Evolutionary conservation across 441 rosid species (phyloP), one percentile per base, ranked within the genome.

Genomic region (Viola pubescens): DNA sequence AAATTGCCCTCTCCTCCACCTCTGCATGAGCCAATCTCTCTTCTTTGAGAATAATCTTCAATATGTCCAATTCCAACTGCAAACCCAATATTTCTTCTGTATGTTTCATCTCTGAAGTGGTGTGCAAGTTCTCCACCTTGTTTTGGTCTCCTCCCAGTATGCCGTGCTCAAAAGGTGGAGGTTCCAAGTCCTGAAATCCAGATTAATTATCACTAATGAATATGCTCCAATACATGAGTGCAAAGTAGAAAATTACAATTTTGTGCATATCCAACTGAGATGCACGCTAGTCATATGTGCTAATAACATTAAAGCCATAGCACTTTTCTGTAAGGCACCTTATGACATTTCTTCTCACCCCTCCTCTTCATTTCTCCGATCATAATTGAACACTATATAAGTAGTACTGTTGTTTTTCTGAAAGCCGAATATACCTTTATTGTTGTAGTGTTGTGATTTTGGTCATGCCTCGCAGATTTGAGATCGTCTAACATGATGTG

Each of bases 1-100:
- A 59, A 49, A 53, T 61, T 60, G 76, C 74, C 50, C 63, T 75
- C 64, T 85, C 78, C 61, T 87, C 85, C 50, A 73, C 57, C 67
- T 80, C 82, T 43, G 59, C 69, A 51, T 42, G 83, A 37, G 74
- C 71, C 61, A 81, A 69, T 65, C 86, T 85, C 80, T 91, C 97
- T 77, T 91, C 99, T 66, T 76, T 82, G 44, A 88, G 84, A 74
- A 94, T 81, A 68, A 82, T 81, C 80, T 86, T 91, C 39, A 84
- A 48, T 67, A 94, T 82, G 74, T 94, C 98, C 70, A 82, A 69
- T 80, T 94, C 99, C 60, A 94, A 80, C 78, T 87, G 98, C 70
- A 91, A 76, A 78, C 84, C 76, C 81, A 89, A 73, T 72, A 85
- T 73, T 71, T 84, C 83, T 75, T 87, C 98, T 2, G 62, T 79